Conservation (phyloP, 371 early-diverging fungal genomes). For the Actinomortierella ambigua region DNA sequence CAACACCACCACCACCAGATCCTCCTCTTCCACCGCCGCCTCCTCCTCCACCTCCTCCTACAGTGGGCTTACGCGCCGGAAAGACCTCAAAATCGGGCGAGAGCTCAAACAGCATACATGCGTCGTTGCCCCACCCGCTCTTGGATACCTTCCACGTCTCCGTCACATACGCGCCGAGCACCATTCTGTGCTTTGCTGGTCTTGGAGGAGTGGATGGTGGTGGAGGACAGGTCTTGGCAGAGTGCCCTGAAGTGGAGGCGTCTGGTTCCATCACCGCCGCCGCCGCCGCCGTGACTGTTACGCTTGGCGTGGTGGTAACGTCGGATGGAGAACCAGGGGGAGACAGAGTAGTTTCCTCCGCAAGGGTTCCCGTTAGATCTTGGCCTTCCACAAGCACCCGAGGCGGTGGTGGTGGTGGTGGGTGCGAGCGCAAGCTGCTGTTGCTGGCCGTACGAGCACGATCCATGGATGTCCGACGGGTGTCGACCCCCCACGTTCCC, state of each 20-base stretch:
- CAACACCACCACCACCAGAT: no score
- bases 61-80: conserved; percentile 37
- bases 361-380: no score
- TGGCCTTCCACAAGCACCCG: no score
- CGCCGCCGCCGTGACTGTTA: neutral
- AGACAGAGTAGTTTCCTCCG: no score
- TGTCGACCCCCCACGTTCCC: conserved; percentile 9
- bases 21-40: no score
- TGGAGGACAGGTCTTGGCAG: neutral
- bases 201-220: no score
- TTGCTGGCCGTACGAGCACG: no score
- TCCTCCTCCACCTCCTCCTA: no score
- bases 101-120: conserved; percentile 62
- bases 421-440: no score
- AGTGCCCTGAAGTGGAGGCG: neutral
- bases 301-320: neutral
- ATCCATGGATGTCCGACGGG: conserved; percentile 16
- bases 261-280: neutral
- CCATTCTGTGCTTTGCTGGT: conserved; percentile 23
- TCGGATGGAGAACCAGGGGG: no score
- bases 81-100: conserved; percentile 60
- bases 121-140: conserved; percentile 56
- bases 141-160: conserved; percentile 65
- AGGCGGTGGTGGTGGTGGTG: no score
- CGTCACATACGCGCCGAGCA: conserved; percentile 57